A percentile compares a stretch with the other conserved stretches of the same genome.
Conservation (phyloP, 2,329 filamentous ascomycete genomes). For the Neophaeococcomyces aloes region DNA sequence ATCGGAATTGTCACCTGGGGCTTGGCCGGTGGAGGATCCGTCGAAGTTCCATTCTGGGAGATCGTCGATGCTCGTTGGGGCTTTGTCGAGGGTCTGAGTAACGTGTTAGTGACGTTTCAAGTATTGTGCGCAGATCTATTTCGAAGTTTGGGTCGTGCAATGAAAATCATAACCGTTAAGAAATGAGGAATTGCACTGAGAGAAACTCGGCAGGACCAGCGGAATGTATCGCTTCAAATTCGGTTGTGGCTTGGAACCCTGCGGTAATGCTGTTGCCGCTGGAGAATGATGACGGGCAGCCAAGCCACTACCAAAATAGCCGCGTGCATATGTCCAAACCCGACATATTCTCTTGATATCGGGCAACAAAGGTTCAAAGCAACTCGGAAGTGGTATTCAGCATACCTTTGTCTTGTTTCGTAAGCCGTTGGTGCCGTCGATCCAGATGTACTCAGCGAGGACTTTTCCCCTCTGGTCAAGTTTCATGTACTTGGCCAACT, state of each 20-base stretch:
- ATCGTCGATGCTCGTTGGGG: conserved; percentile 49
- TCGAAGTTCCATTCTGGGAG: conserved; percentile 74
- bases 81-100: conserved; percentile 51
- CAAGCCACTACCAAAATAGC: background rate
- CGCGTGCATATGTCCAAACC: background rate
- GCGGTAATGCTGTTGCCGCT: background rate
- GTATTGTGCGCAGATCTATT: background rate
- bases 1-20: conserved; percentile 90
- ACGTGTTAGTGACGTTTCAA: background rate
- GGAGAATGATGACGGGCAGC: background rate
- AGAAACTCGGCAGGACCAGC: background rate
- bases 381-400: conserved; percentile 19
- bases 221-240: background rate
- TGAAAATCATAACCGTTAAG: background rate
- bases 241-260: background rate
- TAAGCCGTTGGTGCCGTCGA: conserved; percentile 69
- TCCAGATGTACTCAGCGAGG: conserved; percentile 97
- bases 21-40: conserved; percentile 85
- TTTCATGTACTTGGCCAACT: conserved; percentile 86
- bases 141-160: background rate
- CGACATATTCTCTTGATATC: too few relatives aligned
- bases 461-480: conserved; percentile 81
- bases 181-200: conserved; percentile 4
- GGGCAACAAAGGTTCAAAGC: too few relatives aligned
- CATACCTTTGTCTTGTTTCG: conserved; percentile 95